These are phyloP conservation scores for Diaporthe sp. DNA, from an alignment of 2,329 filamentous ascomycete species.

Conservation along the genomic window DNA sequence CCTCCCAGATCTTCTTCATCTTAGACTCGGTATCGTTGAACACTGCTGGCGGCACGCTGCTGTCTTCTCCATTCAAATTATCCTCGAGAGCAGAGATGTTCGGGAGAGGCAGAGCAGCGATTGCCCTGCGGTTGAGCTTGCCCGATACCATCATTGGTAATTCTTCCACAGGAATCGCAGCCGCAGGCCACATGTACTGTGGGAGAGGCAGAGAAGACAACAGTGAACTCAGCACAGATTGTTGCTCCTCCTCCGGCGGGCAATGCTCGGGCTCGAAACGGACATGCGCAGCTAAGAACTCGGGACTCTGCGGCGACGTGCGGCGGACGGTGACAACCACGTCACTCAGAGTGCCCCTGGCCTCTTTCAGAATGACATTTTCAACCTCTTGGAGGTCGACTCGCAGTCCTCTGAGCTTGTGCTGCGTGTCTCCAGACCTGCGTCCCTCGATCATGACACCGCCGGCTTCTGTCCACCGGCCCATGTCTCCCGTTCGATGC, in stretches of 20 bases:
- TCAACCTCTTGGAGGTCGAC: conserved; percentile 49
- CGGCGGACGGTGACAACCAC: conserved; percentile 6
- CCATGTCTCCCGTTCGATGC: conserved; percentile 54
- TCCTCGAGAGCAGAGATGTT: neutral
- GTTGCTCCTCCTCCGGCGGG: neutral
- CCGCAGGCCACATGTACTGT: conserved; percentile 40
- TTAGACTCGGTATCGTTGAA: neutral
- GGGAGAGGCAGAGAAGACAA: neutral
- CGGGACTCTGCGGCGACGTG: neutral
- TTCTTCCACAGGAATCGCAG: neutral
- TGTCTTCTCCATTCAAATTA: neutral
- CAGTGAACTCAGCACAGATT: neutral
- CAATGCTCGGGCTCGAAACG: neutral
- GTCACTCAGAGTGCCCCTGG: neutral
- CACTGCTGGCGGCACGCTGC: neutral
- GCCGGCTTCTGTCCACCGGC: conserved; percentile 46
- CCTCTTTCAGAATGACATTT: neutral
- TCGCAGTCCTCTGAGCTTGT: conserved; percentile 51
- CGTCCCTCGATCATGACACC: conserved; percentile 49
- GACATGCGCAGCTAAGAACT: conserved; percentile 20
- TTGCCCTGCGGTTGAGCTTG: conserved; percentile 42
- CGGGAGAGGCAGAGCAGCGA: conserved; percentile 37
- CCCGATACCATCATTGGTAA: neutral
- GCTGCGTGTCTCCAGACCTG: conserved; percentile 52
- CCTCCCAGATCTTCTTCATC: conserved; percentile 33